Conservation (phyloP, 1,284 basidiomycete genomes). For the Anthracocystis panici-leucophaei region DNA sequence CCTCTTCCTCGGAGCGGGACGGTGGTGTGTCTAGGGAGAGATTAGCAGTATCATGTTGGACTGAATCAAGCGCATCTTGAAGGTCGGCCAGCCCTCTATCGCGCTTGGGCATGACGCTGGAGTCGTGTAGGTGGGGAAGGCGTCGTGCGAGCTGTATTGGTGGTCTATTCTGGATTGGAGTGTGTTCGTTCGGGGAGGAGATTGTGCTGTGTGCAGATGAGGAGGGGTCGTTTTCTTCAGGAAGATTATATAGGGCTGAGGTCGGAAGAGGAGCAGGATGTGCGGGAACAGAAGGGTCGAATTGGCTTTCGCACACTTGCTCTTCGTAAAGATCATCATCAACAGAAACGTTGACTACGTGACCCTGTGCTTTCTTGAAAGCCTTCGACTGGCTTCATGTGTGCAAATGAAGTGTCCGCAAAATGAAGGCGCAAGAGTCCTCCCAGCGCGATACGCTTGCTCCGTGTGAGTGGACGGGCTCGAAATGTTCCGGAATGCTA, state of each 20-base stretch:
- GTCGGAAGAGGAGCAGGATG: neutral
- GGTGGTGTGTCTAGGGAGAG: neutral
- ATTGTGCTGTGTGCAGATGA: neutral
- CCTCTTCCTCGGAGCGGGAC: neutral
- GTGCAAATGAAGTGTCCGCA: too few relatives aligned
- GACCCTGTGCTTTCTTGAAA: neutral
- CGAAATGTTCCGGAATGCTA: too few relatives aligned
- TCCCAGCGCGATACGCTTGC: too few relatives aligned
- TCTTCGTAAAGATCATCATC: neutral
- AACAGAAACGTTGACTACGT: neutral
- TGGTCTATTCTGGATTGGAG: neutral
- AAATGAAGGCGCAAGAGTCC: too few relatives aligned
- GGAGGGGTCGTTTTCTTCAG: neutral
- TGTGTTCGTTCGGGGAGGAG: neutral
- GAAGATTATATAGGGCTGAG: conserved; percentile 1
- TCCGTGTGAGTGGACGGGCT: too few relatives aligned
- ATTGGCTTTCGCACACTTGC: neutral
- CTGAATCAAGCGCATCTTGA: neutral
- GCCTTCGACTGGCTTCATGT: neutral
- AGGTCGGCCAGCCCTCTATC: neutral
- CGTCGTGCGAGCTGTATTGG: neutral
- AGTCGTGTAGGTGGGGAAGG: conserved; percentile 1
- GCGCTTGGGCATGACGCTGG: conserved; percentile 27
- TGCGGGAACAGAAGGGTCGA: conserved; percentile 9
- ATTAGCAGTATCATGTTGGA: neutral